Conservation (phyloP, 495 filamentous ascomycete species). For the Penicillium turbatum region DNA sequence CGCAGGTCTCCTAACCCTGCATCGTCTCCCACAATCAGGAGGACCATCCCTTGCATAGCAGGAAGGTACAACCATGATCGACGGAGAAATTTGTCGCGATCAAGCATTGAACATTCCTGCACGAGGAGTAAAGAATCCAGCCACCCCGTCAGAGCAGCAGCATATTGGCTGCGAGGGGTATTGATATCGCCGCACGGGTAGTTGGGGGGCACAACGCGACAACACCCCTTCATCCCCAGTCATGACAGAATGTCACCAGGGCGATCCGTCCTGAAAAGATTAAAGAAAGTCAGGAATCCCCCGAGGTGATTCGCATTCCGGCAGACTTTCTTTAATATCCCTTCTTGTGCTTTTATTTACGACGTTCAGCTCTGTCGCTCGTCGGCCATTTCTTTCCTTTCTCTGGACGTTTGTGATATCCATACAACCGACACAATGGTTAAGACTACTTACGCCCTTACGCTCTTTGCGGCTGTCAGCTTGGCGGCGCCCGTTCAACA, state of each 20-base stretch:
- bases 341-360: slow-evolving; percentile 1
- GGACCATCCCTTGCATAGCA: slow-evolving; percentile 22
- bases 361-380: slow-evolving; percentile 14
- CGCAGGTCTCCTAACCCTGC: neutral
- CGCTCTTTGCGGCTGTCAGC: slow-evolving; percentile 24
- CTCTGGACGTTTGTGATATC: neutral
- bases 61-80: slow-evolving; percentile 17
- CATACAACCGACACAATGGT: slow-evolving; percentile 19
- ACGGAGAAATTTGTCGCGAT: slow-evolving; percentile 13
- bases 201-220: neutral
- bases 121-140: slow-evolving; percentile 4
- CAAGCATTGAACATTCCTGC: slow-evolving; percentile 24
- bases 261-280: slow-evolving; percentile 15
- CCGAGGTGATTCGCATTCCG: slow-evolving; percentile 17
- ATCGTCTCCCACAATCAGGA: neutral
- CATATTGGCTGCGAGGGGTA: slow-evolving; percentile 18
- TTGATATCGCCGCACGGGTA: slow-evolving; percentile 9
- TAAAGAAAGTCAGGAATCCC: slow-evolving; percentile 4
- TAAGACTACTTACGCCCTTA: slow-evolving; percentile 25
- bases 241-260: slow-evolving; percentile 21
- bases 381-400: slow-evolving; percentile 23
- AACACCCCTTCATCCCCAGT: slow-evolving; percentile 22
- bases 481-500: slow-evolving; percentile 21
- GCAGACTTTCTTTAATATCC: slow-evolving; percentile 11
- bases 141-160: neutral